A percentile compares a stretch with the other conserved stretches of the same genome.
These are phyloP conservation scores for Boehmeria nivea DNA, from an alignment of 306 rosid species.

Conservation along the genomic window DNA sequence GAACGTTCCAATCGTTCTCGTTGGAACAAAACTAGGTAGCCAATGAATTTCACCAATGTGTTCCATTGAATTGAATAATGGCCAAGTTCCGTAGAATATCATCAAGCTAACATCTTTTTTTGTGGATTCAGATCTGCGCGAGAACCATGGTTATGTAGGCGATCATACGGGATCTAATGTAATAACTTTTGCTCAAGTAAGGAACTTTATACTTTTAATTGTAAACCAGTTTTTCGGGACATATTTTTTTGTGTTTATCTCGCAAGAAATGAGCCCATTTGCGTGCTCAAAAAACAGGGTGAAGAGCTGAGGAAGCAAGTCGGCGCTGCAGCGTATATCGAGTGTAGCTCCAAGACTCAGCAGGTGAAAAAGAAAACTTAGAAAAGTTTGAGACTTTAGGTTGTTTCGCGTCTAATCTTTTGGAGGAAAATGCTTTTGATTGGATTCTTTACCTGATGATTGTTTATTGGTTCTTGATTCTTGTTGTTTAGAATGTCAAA, in stretches of 20 bases:
- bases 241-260: not conserved
- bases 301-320: constrained; percentile 97
- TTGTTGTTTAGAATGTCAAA: constrained; percentile 74
- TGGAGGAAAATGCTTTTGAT: not conserved
- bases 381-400: not conserved
- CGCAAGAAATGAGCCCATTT: constrained; percentile 9
- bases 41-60: not conserved
- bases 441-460: not conserved
- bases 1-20: constrained; percentile 88
- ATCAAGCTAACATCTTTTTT: constrained; percentile 10
- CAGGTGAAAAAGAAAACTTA: constrained; percentile 66
- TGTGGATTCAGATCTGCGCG: constrained; percentile 75
- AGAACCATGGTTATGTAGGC: constrained; percentile 54
- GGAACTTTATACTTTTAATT: too few species aligned
- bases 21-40: constrained; percentile 94
- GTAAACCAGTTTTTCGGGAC: too few species aligned
- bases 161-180: constrained; percentile 80
- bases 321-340: constrained; percentile 95
- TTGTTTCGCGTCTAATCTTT: not conserved
- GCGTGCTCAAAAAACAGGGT: constrained; percentile 44
- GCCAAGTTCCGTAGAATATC: too few species aligned
- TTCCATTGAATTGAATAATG: not conserved
- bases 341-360: constrained; percentile 97
- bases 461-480: constrained; percentile 15
- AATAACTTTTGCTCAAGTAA: constrained; percentile 73